Conservation (phyloP, 192 early-diverging fungal genomes). For the Hyaloraphidium curvatum region DNA sequence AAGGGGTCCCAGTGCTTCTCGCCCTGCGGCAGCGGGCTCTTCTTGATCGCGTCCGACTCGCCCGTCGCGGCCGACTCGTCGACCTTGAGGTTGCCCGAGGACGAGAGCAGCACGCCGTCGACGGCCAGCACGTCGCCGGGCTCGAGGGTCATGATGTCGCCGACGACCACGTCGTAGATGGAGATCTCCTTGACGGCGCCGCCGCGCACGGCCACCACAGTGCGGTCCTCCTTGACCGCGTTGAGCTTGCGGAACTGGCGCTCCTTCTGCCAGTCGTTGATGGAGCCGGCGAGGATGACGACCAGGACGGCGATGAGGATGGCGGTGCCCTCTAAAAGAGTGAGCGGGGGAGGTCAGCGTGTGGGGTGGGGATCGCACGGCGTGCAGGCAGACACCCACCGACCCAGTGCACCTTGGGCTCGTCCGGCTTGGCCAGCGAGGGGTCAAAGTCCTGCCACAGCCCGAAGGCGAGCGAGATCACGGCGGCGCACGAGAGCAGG, state of each 20-base stretch:
- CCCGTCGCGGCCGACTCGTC: conserved; percentile 89
- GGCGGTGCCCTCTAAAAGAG: conserved; percentile 32
- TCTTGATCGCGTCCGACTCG: conserved; percentile 70
- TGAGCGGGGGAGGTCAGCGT: neutral
- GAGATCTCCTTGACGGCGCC: conserved; percentile 3
- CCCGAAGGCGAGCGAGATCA: conserved; percentile 58
- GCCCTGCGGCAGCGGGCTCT: conserved; percentile 16
- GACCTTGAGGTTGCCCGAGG: conserved; percentile 49
- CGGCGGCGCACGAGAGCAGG: conserved; percentile 50
- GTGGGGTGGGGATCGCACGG: neutral
- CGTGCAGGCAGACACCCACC: conserved; percentile 28
- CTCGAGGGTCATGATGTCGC: conserved; percentile 70
- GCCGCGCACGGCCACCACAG: conserved; percentile 3
- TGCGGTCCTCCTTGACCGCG: conserved; percentile 67
- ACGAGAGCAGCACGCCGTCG: conserved; percentile 67
- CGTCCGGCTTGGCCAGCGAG: conserved; percentile 2
- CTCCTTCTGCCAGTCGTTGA: conserved; percentile 77
- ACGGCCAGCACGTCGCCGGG: conserved; percentile 88
- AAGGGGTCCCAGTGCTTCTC: conserved; percentile 32
- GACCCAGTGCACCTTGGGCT: conserved; percentile 54
- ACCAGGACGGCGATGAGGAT: conserved; percentile 62
- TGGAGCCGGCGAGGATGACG: conserved; percentile 53
- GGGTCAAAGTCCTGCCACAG: conserved; percentile 55
- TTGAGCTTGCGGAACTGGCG: conserved; percentile 67
- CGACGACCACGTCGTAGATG: conserved; percentile 58